Evolutionary conservation across 2,329 filamentous ascomycete species (phyloP).

Genomic region (Neonectria sp.): DNA sequence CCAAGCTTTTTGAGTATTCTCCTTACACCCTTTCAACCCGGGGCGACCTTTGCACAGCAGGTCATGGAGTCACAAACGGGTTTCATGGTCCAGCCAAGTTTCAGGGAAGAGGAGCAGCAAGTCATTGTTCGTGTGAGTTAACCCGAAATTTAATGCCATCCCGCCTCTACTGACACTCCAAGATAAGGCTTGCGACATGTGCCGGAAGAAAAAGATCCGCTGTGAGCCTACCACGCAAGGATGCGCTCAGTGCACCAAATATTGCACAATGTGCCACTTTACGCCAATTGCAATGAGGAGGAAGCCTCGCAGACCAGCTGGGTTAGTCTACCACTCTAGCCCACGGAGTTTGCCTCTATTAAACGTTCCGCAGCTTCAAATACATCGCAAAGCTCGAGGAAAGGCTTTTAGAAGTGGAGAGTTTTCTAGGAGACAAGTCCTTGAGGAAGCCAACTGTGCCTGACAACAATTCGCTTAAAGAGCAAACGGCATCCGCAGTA

Average conservation of each 20-base stretch:
- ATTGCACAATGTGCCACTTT: slow-evolving; percentile 46
- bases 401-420: slow-evolving; percentile 36
- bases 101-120: not conserved
- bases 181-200: slow-evolving; percentile 47
- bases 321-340: slow-evolving; percentile 35
- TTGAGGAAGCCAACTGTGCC: slow-evolving; percentile 7
- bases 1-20: not conserved
- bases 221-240: slow-evolving; percentile 43
- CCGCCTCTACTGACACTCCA: not conserved
- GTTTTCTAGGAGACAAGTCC: slow-evolving; percentile 11
- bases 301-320: slow-evolving; percentile 39
- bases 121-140: slow-evolving; percentile 9
- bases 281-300: slow-evolving; percentile 45
- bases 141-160: not conserved
- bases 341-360: not conserved
- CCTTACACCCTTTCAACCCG: not conserved
- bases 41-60: not conserved
- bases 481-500: not conserved
- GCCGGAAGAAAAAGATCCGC: slow-evolving; percentile 51
- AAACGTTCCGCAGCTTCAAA: slow-evolving; percentile 31
- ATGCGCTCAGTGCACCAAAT: slow-evolving; percentile 49
- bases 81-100: slow-evolving; percentile 3
- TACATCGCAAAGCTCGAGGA: slow-evolving; percentile 39
- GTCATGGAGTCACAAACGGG: slow-evolving; percentile 4
- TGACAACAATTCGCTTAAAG: not conserved